Base-by-base conservation (phyloP, 345 rosid genomes). In the Limnanthes douglasii region DNA sequence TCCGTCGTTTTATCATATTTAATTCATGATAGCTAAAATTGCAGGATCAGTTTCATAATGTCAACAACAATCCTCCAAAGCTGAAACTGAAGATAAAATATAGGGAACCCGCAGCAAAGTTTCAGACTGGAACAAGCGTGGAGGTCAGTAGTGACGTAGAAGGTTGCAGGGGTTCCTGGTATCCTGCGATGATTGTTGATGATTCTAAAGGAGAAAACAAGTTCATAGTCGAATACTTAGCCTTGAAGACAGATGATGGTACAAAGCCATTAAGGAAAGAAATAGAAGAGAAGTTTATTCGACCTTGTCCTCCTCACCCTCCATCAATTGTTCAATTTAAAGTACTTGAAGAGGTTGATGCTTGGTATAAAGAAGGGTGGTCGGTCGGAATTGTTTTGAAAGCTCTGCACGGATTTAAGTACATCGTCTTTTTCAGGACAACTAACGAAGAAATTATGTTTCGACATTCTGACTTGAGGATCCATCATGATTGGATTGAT, bases 151-250 rank as follows among this genome's bases (percentile, higher is more conserved):
- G 66, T 19, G 71, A 66, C 6, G 73, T 62, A 43, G 60, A 65
- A 19, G 77, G 77, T 24, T 57, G 53, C 39, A 43, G 45, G 45
- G 76, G 76, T 23, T 59, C 82, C 21, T 69, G 82, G 82, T 73
- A 45, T 39, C 29, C 41, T 1, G 77, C 64, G 12, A 30, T 19
- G 20, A 15, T 69, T 25, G 37, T 60, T 2, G n/a, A n/a, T n/a
- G 61, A 60, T 46, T 30, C 29, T 17, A 21, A 43, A 7, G 66
- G 58, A 7, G 37, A 53, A 13, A 51, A 33, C 34, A 56, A 30
- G 53, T 69, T 46, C 41, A 39, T 73, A 36, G 54, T 73, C 21
- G 59, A 69, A 42, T 73, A 73, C 26, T 17, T 48, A 19, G 50
- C 35, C 26, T 39, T 69, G 37, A 56, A 11, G 31, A 57, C 63